phyloP scores from a whole-genome alignment of 2,329 filamentous ascomycete species.

The Nigrograna mackinnonii region DNA sequence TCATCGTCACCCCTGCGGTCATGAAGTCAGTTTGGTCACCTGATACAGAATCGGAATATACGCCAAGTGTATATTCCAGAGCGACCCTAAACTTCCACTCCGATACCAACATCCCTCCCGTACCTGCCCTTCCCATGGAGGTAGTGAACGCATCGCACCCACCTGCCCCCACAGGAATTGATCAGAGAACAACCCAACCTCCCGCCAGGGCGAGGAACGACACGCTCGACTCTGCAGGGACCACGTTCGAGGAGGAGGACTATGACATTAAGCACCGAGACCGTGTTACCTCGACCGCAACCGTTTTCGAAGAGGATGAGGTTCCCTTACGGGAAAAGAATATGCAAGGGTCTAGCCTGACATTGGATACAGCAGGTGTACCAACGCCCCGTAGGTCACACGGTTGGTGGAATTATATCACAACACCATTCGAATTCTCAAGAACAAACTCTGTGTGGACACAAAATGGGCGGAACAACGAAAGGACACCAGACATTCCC shows the following conservation, averaged over 20 bases:
- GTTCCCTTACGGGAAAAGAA: slow-evolving; percentile 29
- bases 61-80: slow-evolving; percentile 64
- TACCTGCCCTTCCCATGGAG: slow-evolving; percentile 35
- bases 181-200: slow-evolving; percentile 1
- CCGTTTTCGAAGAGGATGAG: slow-evolving; percentile 72
- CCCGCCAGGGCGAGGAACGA: slow-evolving; percentile 28
- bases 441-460: slow-evolving; percentile 40
- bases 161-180: too few relatives aligned
- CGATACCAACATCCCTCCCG: slow-evolving; percentile 56
- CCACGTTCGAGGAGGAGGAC: slow-evolving; percentile 55
- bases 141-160: slow-evolving; percentile 17
- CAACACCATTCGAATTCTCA: slow-evolving; percentile 64
- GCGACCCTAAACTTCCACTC: slow-evolving; percentile 44
- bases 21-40: slow-evolving; percentile 63
- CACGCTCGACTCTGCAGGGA: slow-evolving; percentile 39
- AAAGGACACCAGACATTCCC: slow-evolving; percentile 37
- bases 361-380: slow-evolving; percentile 36
- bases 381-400: slow-evolving; percentile 63
- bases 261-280: slow-evolving; percentile 43
- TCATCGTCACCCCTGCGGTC: slow-evolving; percentile 56
- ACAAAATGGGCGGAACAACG: slow-evolving; percentile 19
- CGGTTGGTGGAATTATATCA: slow-evolving; percentile 80
- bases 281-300: slow-evolving; percentile 60
- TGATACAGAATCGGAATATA: slow-evolving; percentile 57
- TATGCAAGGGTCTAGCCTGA: slow-evolving; percentile 32